These are phyloP conservation scores for Fusarium devonianum DNA, from an alignment of 2,329 filamentous ascomycete genomes.

Conservation along the genomic window DNA sequence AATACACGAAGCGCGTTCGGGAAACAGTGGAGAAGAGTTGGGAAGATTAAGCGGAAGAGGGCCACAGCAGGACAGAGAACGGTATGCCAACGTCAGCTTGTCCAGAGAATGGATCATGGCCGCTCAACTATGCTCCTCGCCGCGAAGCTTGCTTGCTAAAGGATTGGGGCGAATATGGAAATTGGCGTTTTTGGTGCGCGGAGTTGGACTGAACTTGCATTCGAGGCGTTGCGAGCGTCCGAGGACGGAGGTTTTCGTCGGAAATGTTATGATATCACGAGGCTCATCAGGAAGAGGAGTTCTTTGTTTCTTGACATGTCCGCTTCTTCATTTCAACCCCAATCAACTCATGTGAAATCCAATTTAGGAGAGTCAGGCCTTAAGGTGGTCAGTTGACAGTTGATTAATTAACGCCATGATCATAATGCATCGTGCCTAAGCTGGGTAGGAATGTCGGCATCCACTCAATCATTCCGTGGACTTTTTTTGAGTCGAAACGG, in stretches of 20 bases:
- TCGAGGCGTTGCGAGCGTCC: conserved; percentile 40
- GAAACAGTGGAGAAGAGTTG: conserved; percentile 99
- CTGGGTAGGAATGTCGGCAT: conserved; percentile 20
- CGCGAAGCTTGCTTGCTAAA: conserved; percentile 1
- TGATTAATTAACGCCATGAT: neutral
- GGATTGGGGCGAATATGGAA: conserved; percentile 24
- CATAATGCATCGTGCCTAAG: neutral
- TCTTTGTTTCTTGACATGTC: conserved; percentile 27
- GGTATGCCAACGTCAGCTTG: conserved; percentile 35
- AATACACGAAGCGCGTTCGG: conserved; percentile 92
- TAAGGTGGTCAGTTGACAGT: neutral
- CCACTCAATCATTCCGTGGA: conserved; percentile 1
- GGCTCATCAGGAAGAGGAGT: conserved; percentile 38
- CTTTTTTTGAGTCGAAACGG: neutral
- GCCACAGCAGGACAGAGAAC: conserved; percentile 20
- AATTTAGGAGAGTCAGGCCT: neutral
- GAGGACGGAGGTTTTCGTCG: conserved; percentile 27
- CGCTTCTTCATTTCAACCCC: conserved; percentile 3
- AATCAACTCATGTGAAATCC: neutral
- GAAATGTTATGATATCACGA: conserved; percentile 39
- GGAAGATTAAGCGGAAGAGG: conserved; percentile 72
- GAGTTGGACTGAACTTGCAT: conserved; percentile 46
- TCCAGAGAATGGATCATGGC: conserved; percentile 26
- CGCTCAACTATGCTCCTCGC: conserved; percentile 17
- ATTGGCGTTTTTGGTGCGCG: conserved; percentile 46